phyloP scores from a whole-genome alignment of 768 basidiomycete species.

The Mycena rosella region DNA sequence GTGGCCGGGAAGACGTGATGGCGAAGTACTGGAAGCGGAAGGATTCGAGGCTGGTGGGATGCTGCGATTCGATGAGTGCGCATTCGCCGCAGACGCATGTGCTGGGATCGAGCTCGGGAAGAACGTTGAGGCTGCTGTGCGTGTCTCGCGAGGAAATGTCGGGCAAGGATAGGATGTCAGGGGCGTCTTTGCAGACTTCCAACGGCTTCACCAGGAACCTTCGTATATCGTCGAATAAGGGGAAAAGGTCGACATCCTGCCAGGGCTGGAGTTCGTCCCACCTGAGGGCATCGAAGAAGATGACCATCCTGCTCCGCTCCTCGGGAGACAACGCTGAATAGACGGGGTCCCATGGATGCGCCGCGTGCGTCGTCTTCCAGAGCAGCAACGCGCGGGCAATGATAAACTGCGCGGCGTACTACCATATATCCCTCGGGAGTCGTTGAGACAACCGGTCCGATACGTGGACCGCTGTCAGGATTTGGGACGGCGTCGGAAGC shows the following conservation, averaged over 20 bases:
- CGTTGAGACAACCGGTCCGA: slow-evolving; percentile 6
- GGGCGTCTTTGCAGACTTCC: slow-evolving; percentile 21
- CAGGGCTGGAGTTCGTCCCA: background rate
- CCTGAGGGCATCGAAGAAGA: slow-evolving; percentile 4
- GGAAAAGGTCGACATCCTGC: too few species aligned
- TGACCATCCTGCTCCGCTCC: slow-evolving; percentile 8
- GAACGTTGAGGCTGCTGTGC: slow-evolving; percentile 5
- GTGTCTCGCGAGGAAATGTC: slow-evolving; percentile 4
- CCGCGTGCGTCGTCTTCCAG: background rate
- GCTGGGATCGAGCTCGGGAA: slow-evolving; percentile 4
- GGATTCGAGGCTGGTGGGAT: background rate
- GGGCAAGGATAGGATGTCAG: slow-evolving; percentile 17
- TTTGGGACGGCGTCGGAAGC: slow-evolving; percentile 19
- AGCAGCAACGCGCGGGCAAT: too few species aligned
- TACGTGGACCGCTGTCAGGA: slow-evolving; percentile 24
- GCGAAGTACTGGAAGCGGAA: slow-evolving; percentile 8
- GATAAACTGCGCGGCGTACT: too few species aligned
- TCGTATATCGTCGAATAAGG: too few species aligned
- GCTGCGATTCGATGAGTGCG: slow-evolving; percentile 1
- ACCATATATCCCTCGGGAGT: background rate
- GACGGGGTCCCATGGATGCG: background rate
- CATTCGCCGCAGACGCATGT: slow-evolving; percentile 11
- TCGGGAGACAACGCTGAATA: background rate
- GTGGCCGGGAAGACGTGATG: slow-evolving; percentile 5
- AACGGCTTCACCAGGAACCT: slow-evolving; percentile 11